Evolutionary conservation across 768 basidiomycete genomes (phyloP).

Genomic region (Scleroderma citrinum): DNA sequence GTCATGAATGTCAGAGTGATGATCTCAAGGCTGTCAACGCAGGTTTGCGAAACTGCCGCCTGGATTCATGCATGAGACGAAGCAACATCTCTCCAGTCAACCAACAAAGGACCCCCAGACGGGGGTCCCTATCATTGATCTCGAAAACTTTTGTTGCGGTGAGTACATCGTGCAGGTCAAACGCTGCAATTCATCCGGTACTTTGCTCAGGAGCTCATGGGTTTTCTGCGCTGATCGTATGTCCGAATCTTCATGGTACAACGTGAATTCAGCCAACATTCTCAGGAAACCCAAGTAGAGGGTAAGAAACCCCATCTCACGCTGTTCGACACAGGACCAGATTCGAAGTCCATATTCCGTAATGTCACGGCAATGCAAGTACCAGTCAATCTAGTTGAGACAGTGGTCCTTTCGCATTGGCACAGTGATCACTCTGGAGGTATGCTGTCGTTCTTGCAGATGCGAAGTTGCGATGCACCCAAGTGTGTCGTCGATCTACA

Average conservation of each 20-base stretch:
- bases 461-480: slow-evolving; percentile 28
- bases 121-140: slow-evolving; percentile 60
- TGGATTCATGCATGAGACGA: slow-evolving; percentile 69
- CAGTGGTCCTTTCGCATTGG: slow-evolving; percentile 75
- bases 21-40: background rate
- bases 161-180: slow-evolving; percentile 15
- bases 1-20: background rate
- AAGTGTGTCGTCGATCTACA: slow-evolving; percentile 65
- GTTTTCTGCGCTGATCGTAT: slow-evolving; percentile 73
- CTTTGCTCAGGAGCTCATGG: slow-evolving; percentile 67
- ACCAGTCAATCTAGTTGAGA: slow-evolving; percentile 47
- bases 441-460: slow-evolving; percentile 55
- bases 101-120: slow-evolving; percentile 39
- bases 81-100: slow-evolving; percentile 52
- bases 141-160: slow-evolving; percentile 71
- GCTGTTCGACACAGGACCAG: slow-evolving; percentile 83
- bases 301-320: slow-evolving; percentile 44
- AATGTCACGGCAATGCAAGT: slow-evolving; percentile 60
- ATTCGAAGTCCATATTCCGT: slow-evolving; percentile 65
- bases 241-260: slow-evolving; percentile 10
- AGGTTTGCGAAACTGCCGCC: slow-evolving; percentile 80
- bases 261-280: background rate
- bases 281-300: slow-evolving; percentile 51
- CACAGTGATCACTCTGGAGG: slow-evolving; percentile 74
- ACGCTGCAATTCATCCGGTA: background rate